A percentile compares a stretch with the other conserved stretches of the same genome.
These are phyloP conservation scores for Ceratobasidium sp. DNA, from an alignment of 1,284 basidiomycete genomes.

Conservation along the genomic window DNA sequence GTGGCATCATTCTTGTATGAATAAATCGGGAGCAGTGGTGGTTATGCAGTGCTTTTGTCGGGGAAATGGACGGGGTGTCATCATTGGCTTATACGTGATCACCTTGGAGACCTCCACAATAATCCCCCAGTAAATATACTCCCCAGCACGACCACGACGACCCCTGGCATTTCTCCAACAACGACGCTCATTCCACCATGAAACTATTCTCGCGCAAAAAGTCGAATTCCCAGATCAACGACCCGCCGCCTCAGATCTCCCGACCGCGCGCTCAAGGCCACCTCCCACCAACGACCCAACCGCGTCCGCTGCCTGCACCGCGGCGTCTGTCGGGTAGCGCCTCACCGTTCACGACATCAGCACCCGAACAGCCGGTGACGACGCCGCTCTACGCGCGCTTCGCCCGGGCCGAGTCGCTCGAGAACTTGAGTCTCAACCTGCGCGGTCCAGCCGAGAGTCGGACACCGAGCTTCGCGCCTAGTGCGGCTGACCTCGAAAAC, in stretches of 20 bases:
- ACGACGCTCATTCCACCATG: constrained; percentile 34
- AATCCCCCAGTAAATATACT: constrained; percentile 15
- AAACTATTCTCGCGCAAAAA: constrained; percentile 42
- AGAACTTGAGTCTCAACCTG: constrained; percentile 26
- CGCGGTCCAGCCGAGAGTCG: constrained; percentile 6
- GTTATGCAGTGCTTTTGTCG: no score
- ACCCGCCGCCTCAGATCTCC: constrained; percentile 21
- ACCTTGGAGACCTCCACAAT: no score
- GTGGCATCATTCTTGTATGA: no score
- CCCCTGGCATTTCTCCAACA: no score
- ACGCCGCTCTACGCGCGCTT: constrained; percentile 38
- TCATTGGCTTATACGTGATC: no score
- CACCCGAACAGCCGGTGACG: constrained; percentile 3
- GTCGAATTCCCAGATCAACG: constrained; percentile 24
- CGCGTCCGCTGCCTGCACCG: background rate
- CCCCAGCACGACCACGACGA: no score
- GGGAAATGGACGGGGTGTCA: background rate
- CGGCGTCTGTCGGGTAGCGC: background rate
- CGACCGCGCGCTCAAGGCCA: constrained; percentile 40
- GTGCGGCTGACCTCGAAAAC: constrained; percentile 2
- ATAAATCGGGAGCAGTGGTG: no score
- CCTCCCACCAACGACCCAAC: constrained; percentile 7
- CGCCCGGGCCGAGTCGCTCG: constrained; percentile 32
- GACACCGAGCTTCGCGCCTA: constrained; percentile 9
- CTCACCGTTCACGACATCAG: no score